These are phyloP conservation scores for Nakataea oryzae DNA, from an alignment of 2,329 filamentous ascomycete species.

Conservation along the genomic window DNA sequence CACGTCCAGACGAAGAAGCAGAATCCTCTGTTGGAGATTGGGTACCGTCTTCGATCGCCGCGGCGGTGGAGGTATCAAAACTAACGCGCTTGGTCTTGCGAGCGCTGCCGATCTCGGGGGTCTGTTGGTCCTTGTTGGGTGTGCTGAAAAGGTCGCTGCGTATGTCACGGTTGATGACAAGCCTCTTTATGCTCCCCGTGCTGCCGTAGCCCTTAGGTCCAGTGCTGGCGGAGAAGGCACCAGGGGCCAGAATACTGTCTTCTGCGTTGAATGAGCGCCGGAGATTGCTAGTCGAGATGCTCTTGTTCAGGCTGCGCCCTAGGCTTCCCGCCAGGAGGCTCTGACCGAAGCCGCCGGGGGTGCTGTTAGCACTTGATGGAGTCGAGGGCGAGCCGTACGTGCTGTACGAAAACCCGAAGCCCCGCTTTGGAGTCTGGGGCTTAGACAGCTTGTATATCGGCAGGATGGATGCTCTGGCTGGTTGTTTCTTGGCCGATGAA, in stretches of 20 bases:
- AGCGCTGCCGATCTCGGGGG: slow-evolving; percentile 26
- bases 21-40: slow-evolving; percentile 27
- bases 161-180: slow-evolving; percentile 84
- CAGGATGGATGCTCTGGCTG: slow-evolving; percentile 62
- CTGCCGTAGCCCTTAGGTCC: slow-evolving; percentile 55
- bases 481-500: slow-evolving; percentile 59
- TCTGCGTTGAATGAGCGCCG: slow-evolving; percentile 73
- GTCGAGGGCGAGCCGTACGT: slow-evolving; percentile 76
- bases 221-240: slow-evolving; percentile 66
- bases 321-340: slow-evolving; percentile 58
- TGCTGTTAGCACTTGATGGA: slow-evolving; percentile 56
- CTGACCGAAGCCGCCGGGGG: slow-evolving; percentile 55
- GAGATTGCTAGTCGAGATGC: slow-evolving; percentile 77
- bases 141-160: slow-evolving; percentile 61
- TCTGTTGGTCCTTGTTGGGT: slow-evolving; percentile 41
- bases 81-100: slow-evolving; percentile 79
- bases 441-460: slow-evolving; percentile 81
- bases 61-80: slow-evolving; percentile 60
- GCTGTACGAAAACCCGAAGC: slow-evolving; percentile 89
- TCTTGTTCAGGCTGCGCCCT: slow-evolving; percentile 69
- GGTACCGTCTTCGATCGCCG: slow-evolving; percentile 24
- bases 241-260: slow-evolving; percentile 77
- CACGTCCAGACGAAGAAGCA: slow-evolving; percentile 11
- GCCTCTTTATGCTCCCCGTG: slow-evolving; percentile 69
- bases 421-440: slow-evolving; percentile 73